Evolutionary conservation across 768 basidiomycete species (phyloP).

Genomic region (Mycena sanguinolenta): DNA sequence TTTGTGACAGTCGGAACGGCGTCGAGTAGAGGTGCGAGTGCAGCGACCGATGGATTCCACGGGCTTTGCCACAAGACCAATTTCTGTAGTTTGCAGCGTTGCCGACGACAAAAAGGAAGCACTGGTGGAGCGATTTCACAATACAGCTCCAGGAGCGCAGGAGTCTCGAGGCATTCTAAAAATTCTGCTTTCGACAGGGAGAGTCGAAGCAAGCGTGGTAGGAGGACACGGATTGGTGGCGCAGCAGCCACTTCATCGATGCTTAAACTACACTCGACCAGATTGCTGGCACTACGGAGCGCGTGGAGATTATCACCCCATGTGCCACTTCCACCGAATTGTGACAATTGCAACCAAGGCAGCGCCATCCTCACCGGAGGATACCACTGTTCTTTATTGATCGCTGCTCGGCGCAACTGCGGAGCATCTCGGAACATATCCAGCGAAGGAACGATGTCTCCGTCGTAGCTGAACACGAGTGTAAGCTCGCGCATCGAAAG

Average conservation of each 20-base stretch:
- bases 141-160: conserved; percentile 13
- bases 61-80: conserved; percentile 2
- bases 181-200: conserved; percentile 2
- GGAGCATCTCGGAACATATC: background rate
- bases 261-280: background rate
- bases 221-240: background rate
- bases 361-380: background rate
- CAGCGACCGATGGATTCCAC: too few relatives aligned
- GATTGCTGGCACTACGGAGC: background rate
- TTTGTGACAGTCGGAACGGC: background rate
- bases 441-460: background rate
- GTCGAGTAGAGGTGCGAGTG: too few relatives aligned
- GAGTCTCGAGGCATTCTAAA: conserved; percentile 9
- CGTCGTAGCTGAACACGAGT: too few relatives aligned
- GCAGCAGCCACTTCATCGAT: background rate
- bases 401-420: background rate
- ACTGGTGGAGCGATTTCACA: background rate
- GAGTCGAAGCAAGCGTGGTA: conserved; percentile 8
- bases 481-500: too few relatives aligned
- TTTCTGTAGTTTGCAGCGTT: background rate
- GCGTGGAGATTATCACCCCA: too few relatives aligned
- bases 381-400: background rate
- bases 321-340: background rate
- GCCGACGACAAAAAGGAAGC: background rate
- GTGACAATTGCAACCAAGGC: background rate